phyloP scores from a whole-genome alignment of 768 basidiomycete species.

The Imleria badia region DNA sequence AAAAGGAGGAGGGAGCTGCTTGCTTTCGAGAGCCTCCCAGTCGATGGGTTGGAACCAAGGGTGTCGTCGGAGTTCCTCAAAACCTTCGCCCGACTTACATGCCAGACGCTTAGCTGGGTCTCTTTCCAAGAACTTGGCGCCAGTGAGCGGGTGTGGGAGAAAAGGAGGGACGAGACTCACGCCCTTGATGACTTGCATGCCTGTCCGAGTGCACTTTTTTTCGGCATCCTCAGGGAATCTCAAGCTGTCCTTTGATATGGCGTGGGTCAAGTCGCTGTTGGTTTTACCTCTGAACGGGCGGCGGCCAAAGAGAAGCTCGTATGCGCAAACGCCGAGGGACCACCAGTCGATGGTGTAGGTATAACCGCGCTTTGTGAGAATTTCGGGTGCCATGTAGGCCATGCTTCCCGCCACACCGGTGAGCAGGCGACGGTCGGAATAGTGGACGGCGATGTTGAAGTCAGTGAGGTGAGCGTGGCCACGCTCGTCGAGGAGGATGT shows the following conservation, averaged over 20 bases:
- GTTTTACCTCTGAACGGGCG: slow-evolving; percentile 93
- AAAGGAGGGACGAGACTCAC: slow-evolving; percentile 47
- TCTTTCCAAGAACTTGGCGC: slow-evolving; percentile 75
- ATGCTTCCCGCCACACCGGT: slow-evolving; percentile 96
- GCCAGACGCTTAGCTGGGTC: slow-evolving; percentile 80
- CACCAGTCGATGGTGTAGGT: slow-evolving; percentile 96
- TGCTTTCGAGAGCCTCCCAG: slow-evolving; percentile 84
- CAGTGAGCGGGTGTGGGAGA: slow-evolving; percentile 13
- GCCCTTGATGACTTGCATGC: slow-evolving; percentile 75
- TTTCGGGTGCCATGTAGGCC: slow-evolving; percentile 98
- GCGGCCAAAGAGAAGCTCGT: slow-evolving; percentile 88
- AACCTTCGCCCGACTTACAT: slow-evolving; percentile 79
- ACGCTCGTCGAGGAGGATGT: slow-evolving; percentile 92
- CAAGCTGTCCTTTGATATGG: slow-evolving; percentile 84
- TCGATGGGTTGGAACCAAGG: slow-evolving; percentile 89
- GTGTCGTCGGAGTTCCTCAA: slow-evolving; percentile 74
- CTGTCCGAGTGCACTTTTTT: slow-evolving; percentile 70
- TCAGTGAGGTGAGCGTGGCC: slow-evolving; percentile 97
- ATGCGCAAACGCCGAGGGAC: slow-evolving; percentile 92
- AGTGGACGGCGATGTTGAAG: slow-evolving; percentile 99
- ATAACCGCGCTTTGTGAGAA: slow-evolving; percentile 91
- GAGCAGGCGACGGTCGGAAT: slow-evolving; percentile 76
- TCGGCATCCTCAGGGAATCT: slow-evolving; percentile 91
- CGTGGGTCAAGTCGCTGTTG: slow-evolving; percentile 88
- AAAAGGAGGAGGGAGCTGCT: slow-evolving; percentile 76